phyloP scores from a whole-genome alignment of 257 asterid species.

The Cordia subcordata region DNA sequence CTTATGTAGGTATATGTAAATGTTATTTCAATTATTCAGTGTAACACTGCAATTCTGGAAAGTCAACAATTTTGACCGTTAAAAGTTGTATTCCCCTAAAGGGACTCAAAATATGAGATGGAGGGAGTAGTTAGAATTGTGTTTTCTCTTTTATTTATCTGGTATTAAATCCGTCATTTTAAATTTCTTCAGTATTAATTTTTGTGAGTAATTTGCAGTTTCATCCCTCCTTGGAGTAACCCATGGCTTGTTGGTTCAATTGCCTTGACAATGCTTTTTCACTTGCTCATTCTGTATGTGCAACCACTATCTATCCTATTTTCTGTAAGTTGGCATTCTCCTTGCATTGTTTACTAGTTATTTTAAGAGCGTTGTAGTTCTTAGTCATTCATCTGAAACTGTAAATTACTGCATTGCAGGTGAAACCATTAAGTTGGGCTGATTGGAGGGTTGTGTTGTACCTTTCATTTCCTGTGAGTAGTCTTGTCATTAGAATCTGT shows the following conservation, averaged over 20 bases:
- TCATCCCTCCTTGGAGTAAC: slow-evolving; percentile 97
- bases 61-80: too few relatives aligned
- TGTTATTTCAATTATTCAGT: too few relatives aligned
- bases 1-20: too few relatives aligned
- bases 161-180: not conserved
- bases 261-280: slow-evolving; percentile 85
- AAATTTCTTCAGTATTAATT: not conserved
- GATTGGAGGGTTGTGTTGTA: slow-evolving; percentile 83
- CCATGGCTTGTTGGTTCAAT: slow-evolving; percentile 95
- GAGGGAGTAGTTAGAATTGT: not conserved
- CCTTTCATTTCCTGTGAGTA: slow-evolving; percentile 95
- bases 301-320: slow-evolving; percentile 84
- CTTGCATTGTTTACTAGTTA: slow-evolving; percentile 3
- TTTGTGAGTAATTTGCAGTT: slow-evolving; percentile 35
- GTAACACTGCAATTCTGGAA: too few relatives aligned
- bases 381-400: not conserved
- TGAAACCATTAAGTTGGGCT: slow-evolving; percentile 84
- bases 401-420: slow-evolving; percentile 37
- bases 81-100: too few relatives aligned
- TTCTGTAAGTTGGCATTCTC: slow-evolving; percentile 59
- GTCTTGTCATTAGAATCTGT: slow-evolving; percentile 13
- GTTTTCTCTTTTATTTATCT: not conserved
- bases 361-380: slow-evolving; percentile 1
- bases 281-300: slow-evolving; percentile 71
- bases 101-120: too few relatives aligned